Conservation (phyloP, 164 flowering plant species). For the Magnolia sinica region DNA sequence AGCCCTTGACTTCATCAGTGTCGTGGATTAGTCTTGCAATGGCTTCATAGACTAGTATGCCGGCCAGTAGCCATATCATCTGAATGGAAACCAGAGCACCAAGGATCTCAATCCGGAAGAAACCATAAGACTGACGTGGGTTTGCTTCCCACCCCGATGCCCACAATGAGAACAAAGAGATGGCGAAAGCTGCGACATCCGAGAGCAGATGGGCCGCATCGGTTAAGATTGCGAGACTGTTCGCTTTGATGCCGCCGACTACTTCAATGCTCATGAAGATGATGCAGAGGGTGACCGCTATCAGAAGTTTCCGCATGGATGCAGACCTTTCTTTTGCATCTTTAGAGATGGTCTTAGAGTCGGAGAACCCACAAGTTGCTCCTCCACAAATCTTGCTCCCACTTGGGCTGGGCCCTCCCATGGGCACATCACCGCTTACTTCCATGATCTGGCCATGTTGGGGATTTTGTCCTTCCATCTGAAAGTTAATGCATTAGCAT, state of each 20-base stretch:
- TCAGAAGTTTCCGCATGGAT: conserved; percentile 64
- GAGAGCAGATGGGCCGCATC: conserved; percentile 90
- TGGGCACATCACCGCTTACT: conserved; percentile 34
- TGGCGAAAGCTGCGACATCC: conserved; percentile 91
- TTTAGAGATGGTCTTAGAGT: conserved; percentile 42
- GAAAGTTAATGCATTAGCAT: conserved; percentile 15
- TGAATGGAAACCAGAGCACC: conserved; percentile 91
- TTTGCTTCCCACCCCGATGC: conserved; percentile 95
- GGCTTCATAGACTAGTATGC: conserved; percentile 85
- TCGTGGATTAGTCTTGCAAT: conserved; percentile 55
- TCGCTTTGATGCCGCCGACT: conserved; percentile 80
- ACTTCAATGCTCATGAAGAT: conserved; percentile 81
- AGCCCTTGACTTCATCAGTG: conserved; percentile 69
- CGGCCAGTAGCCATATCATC: conserved; percentile 68
- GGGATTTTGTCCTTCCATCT: conserved; percentile 58
- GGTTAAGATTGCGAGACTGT: conserved; percentile 82
- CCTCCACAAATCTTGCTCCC: conserved; percentile 56
- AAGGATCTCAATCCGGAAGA: conserved; percentile 81
- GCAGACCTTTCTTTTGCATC: conserved; percentile 68
- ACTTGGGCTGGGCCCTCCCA: conserved; percentile 23
- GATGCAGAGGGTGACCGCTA: conserved; percentile 63
- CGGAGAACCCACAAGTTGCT: conserved; percentile 74
- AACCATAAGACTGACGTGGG: conserved; percentile 85
- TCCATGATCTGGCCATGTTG: conserved; percentile 55
- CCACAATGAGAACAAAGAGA: conserved; percentile 84